Conservation (phyloP, 768 basidiomycete species). For the Leccinum olivaceopallidum region DNA sequence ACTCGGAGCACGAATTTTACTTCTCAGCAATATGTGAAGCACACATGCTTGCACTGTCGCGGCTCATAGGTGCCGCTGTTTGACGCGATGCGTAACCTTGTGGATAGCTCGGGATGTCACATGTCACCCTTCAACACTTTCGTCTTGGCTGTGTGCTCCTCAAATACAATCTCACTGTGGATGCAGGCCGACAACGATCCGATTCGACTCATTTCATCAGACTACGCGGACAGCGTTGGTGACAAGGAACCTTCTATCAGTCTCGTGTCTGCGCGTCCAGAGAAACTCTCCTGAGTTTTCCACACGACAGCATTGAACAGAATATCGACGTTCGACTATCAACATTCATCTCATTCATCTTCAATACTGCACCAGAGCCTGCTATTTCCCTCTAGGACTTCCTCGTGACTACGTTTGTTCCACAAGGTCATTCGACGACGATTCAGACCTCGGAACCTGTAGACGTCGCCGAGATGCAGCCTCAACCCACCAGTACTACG, state of each 20-base stretch:
- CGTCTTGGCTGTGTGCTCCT: conserved; percentile 70
- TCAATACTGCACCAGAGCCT: conserved; percentile 87
- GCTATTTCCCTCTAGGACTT: conserved; percentile 92
- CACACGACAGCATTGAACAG: conserved; percentile 86
- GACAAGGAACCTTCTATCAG: conserved; percentile 68
- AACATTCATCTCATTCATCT: conserved; percentile 62
- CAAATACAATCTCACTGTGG: conserved; percentile 85
- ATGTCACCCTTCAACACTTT: conserved; percentile 79
- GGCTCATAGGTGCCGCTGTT: conserved; percentile 24
- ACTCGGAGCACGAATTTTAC: conserved; percentile 93
- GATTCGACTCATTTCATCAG: conserved; percentile 67
- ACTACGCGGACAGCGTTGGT: conserved; percentile 39
- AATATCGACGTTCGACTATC: conserved; percentile 85
- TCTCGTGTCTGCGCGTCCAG: conserved; percentile 80
- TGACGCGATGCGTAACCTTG: not conserved
- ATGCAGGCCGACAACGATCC: conserved; percentile 54
- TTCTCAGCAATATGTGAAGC: conserved; percentile 88
- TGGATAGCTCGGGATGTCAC: not conserved
- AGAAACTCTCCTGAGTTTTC: conserved; percentile 83
- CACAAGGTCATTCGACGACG: conserved; percentile 28
- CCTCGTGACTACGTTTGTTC: conserved; percentile 95
- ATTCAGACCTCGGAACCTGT: conserved; percentile 12
- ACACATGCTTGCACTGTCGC: conserved; percentile 46
- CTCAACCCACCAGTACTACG: conserved; percentile 55
- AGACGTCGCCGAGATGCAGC: not conserved